Evolutionary conservation across 805 yeast species (phyloP).

Genomic region (Lipomyces japonicus): DNA sequence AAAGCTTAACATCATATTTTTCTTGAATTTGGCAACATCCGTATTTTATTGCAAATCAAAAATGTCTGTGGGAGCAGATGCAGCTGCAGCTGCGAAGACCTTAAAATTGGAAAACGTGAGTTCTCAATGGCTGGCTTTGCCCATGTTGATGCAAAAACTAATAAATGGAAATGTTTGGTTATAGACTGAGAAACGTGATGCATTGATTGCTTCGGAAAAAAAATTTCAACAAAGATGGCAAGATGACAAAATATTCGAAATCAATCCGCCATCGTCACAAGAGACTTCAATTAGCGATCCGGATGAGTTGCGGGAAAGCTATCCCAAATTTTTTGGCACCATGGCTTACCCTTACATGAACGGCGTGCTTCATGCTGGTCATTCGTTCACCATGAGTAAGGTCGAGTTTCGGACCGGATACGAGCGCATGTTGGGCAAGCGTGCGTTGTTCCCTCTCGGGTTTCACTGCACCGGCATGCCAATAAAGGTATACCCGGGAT

Average conservation of each 20-base stretch:
- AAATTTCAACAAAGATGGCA: constrained; percentile 85
- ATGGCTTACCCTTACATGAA: constrained; percentile 99
- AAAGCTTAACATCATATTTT: no score
- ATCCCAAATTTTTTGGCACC: constrained; percentile 84
- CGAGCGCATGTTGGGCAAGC: constrained; percentile 90
- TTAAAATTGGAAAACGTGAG: constrained; percentile 34
- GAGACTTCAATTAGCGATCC: constrained; percentile 56
- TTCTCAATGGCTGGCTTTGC: not conserved
- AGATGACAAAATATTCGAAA: constrained; percentile 78
- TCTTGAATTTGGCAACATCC: no score
- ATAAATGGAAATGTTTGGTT: constrained; percentile 24
- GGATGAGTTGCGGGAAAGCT: constrained; percentile 69
- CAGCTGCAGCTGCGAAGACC: constrained; percentile 31
- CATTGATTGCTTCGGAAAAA: constrained; percentile 81
- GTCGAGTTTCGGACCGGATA: constrained; percentile 89
- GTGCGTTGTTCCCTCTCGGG: constrained; percentile 91
- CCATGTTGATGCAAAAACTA: not conserved
- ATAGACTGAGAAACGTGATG: constrained; percentile 91
- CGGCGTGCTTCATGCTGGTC: constrained; percentile 98
- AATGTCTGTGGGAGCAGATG: constrained; percentile 2
- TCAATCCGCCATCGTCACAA: constrained; percentile 76
- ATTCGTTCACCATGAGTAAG: constrained; percentile 89
- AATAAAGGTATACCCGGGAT: constrained; percentile 43
- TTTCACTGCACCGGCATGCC: constrained; percentile 99
- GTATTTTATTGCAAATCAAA: no score